These are phyloP conservation scores for Stylonectria norvegica DNA, from an alignment of 2,329 filamentous ascomycete genomes.

Conservation along the genomic window DNA sequence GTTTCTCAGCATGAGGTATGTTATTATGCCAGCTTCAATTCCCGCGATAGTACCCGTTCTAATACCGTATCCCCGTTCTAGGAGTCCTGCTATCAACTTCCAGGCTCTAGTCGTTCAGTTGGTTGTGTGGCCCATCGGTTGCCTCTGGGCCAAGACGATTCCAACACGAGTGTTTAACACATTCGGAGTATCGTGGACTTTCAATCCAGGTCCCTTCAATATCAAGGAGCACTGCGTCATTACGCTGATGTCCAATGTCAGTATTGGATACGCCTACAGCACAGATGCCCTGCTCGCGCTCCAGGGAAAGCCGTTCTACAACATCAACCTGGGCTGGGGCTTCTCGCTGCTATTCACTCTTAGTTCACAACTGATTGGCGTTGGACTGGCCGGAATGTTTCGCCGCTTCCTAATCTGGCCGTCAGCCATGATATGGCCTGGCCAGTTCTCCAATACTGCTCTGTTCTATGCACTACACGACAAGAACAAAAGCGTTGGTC, in stretches of 20 bases:
- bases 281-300: slow-evolving; percentile 42
- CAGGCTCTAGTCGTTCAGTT: slow-evolving; percentile 39
- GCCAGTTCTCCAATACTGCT: slow-evolving; percentile 44
- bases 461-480: slow-evolving; percentile 46
- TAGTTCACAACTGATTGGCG: slow-evolving; percentile 58
- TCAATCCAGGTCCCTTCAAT: slow-evolving; percentile 49
- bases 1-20: slow-evolving; percentile 44
- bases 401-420: slow-evolving; percentile 57
- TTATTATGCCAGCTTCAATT: no score
- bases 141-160: slow-evolving; percentile 40
- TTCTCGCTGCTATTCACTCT: slow-evolving; percentile 57
- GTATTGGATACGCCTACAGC: slow-evolving; percentile 43
- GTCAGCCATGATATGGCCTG: slow-evolving; percentile 61
- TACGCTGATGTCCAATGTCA: slow-evolving; percentile 54
- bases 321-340: slow-evolving; percentile 48
- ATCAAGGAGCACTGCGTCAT: slow-evolving; percentile 54
- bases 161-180: slow-evolving; percentile 39
- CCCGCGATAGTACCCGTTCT: not conserved
- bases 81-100: slow-evolving; percentile 36
- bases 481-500: slow-evolving; percentile 38
- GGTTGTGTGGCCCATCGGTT: slow-evolving; percentile 43
- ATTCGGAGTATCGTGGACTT: slow-evolving; percentile 41
- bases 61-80: not conserved
- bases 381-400: slow-evolving; percentile 56
- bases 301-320: slow-evolving; percentile 42